Conservation (phyloP, 176 grass and related monocot species). For the Leersia perrieri region DNA sequence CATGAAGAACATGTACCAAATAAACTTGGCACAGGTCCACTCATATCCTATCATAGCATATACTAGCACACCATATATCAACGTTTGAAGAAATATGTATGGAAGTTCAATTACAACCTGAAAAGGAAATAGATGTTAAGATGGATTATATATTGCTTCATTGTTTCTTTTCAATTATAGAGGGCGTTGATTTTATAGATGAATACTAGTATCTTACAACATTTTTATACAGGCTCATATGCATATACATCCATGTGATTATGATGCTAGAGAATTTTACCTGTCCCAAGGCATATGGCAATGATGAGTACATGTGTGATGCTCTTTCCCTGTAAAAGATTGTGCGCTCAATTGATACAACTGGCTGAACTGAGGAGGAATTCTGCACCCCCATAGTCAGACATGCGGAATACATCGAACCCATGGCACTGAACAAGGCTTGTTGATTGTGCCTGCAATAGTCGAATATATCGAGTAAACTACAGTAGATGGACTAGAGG, state of each 20-base stretch:
- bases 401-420: conserved; percentile 76
- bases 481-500: background rate
- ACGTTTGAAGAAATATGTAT: conserved; percentile 57
- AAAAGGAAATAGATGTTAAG: conserved; percentile 9
- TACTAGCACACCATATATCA: conserved; percentile 62
- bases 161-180: background rate
- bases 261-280: conserved; percentile 35
- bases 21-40: conserved; percentile 78
- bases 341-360: conserved; percentile 66
- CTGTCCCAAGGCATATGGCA: conserved; percentile 82
- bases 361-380: conserved; percentile 57
- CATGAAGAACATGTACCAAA: conserved; percentile 88
- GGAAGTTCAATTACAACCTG: conserved; percentile 81
- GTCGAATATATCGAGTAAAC: conserved; percentile 3
- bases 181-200: background rate
- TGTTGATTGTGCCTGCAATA: conserved; percentile 57
- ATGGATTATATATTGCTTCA: background rate
- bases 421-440: conserved; percentile 80
- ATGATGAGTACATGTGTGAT: conserved; percentile 74
- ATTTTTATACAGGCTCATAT: background rate
- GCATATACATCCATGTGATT: background rate
- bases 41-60: conserved; percentile 78
- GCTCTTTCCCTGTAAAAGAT: conserved; percentile 87
- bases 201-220: background rate
- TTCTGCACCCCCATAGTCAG: conserved; percentile 76